Conservation (phyloP, 768 basidiomycete genomes). For the Ramaria sp. region DNA sequence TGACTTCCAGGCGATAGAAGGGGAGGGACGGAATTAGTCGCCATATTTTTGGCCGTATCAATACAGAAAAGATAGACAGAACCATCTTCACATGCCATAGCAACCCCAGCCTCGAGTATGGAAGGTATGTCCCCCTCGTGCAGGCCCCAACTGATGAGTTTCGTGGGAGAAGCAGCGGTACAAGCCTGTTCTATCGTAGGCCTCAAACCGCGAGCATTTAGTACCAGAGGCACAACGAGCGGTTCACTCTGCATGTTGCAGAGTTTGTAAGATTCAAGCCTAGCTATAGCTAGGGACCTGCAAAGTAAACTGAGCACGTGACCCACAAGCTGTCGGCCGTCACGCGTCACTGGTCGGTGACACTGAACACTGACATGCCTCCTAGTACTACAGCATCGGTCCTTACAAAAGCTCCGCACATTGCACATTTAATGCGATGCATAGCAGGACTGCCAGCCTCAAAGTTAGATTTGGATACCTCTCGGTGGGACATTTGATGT, state of each 20-base stretch:
- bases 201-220: background rate
- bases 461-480: slow-evolving; percentile 61
- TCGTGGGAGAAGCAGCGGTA: background rate
- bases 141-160: slow-evolving; percentile 4
- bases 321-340: background rate
- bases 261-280: background rate
- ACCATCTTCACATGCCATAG: slow-evolving; percentile 28
- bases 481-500: slow-evolving; percentile 37
- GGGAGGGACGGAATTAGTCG: background rate
- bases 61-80: slow-evolving; percentile 23
- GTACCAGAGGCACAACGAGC: slow-evolving; percentile 1
- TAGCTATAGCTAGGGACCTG: background rate
- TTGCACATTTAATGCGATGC: slow-evolving; percentile 56
- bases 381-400: background rate
- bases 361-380: background rate
- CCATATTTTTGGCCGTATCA: background rate
- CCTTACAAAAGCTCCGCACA: slow-evolving; percentile 28
- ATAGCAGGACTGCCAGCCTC: slow-evolving; percentile 59
- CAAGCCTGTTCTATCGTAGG: background rate
- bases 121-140: background rate
- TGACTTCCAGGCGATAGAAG: background rate
- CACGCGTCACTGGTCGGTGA: background rate
- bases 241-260: slow-evolving; percentile 6
- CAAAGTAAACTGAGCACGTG: background rate
- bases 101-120: slow-evolving; percentile 14